Evolutionary conservation across 2,329 filamentous ascomycete genomes (phyloP), one percentile per base, ranked within the genome.

Genomic region (Phialophora expanda): DNA sequence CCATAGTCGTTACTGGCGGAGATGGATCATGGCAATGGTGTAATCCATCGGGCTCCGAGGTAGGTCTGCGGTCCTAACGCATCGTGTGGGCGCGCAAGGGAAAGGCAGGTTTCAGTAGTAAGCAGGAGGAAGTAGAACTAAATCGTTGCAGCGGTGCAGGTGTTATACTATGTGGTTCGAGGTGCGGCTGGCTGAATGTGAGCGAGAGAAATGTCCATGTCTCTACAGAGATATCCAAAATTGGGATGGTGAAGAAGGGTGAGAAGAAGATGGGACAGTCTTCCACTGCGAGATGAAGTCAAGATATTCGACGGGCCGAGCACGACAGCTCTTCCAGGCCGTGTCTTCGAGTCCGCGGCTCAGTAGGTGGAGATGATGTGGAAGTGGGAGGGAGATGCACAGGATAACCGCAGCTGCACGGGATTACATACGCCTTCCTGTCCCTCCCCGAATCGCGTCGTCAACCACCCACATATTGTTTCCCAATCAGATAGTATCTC

Each of bases 1-100:
- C 79, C 80, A 82, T 82, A 60, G 51, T 70, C 62, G 60, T 65
- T 59, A 65, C 50, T 62, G 58, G 44, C 12, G 24, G 58, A 34
- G 61, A 17, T 38, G 56, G 53, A 54, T 60, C 70, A 70, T 71
- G 63, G 56, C 67, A 68, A 55, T 22, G 24, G 57, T 41, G 63
- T 38, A 28, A 28, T 65, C 68, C 70, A 69, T 70, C 60, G 34
- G 62, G n/a, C 56, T 64, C 56, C 34, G 24, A 66, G 41, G 28
- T 7, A 44, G 32, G 28, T 48, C 50, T 65, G 48, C 55, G 58
- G 14, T 32, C 48, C 48, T 50, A 50, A 32, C 46, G 48, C 46
- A 61, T 55, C 17, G 11, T 55, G 53, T 28, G 3, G 28, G 41
- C 28, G 38, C 44, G 46, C 22, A 60, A 50, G 28, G 53, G n/a